phyloP scores from a whole-genome alignment of 2,329 filamentous ascomycete genomes.

The Diaporthe humulicola region DNA sequence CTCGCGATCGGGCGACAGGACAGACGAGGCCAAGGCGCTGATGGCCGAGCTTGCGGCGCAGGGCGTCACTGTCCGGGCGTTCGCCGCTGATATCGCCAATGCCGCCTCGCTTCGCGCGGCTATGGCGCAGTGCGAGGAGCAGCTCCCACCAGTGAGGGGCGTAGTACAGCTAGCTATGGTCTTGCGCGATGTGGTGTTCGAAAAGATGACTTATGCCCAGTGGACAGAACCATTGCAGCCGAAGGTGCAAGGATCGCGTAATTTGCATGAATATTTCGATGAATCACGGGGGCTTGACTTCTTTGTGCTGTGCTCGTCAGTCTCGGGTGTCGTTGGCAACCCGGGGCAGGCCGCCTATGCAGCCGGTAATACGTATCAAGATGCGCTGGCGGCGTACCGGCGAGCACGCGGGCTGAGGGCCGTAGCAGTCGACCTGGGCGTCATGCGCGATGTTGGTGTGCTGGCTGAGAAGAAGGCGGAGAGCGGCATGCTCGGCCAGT shows the following conservation, averaged over 20 bases:
- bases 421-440: constrained; percentile 5
- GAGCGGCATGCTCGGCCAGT: neutral
- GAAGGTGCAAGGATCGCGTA: constrained; percentile 9
- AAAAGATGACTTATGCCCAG: constrained; percentile 5
- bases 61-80: neutral
- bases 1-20: constrained; percentile 22
- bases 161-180: constrained; percentile 36
- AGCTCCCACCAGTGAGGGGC: constrained; percentile 22
- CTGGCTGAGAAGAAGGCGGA: constrained; percentile 7
- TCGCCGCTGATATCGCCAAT: neutral
- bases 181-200: constrained; percentile 5
- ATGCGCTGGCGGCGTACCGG: constrained; percentile 42
- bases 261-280: constrained; percentile 9
- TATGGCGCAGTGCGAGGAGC: neutral
- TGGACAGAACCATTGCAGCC: neutral
- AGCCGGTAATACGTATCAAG: constrained; percentile 48
- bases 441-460: constrained; percentile 32
- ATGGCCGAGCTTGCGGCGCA: neutral
- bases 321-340: constrained; percentile 43
- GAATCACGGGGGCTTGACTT: neutral
- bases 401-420: neutral
- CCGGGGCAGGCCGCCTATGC: constrained; percentile 46
- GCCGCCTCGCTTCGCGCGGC: neutral
- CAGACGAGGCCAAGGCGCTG: neutral
- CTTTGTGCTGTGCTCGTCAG: constrained; percentile 38